Percentiles rank a stretch among this genome's conserved stretches.
Evolutionary conservation across 2,329 filamentous ascomycete species (phyloP).

Genomic region (Colletotrichum gigasporum): DNA sequence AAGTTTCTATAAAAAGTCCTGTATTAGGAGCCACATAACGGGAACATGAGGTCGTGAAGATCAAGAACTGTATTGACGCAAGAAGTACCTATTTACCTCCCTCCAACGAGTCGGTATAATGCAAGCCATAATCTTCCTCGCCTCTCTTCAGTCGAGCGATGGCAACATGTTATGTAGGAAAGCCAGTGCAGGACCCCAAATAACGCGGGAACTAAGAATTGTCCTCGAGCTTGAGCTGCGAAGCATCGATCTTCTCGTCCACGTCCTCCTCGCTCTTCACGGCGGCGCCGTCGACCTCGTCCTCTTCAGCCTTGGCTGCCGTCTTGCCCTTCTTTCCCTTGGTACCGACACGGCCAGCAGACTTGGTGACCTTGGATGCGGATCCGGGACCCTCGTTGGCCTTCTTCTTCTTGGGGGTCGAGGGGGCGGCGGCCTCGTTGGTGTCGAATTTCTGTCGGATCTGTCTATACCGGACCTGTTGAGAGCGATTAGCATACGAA

Average conservation of each 20-base stretch:
- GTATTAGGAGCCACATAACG: too few species aligned
- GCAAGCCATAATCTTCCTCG: too few species aligned
- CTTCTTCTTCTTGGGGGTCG: constrained; percentile 7
- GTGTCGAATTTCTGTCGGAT: constrained; percentile 58
- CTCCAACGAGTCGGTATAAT: too few species aligned
- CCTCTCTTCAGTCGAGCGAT: too few species aligned
- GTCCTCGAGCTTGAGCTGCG: too few species aligned
- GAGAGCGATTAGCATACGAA: background rate
- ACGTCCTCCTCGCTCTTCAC: constrained; percentile 18
- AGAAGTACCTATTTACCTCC: too few species aligned
- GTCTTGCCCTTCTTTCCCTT: constrained; percentile 33
- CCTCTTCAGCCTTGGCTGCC: constrained; percentile 34
- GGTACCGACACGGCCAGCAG: constrained; percentile 26
- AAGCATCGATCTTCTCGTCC: constrained; percentile 33
- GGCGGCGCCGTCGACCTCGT: constrained; percentile 21
- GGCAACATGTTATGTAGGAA: too few species aligned
- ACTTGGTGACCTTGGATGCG: constrained; percentile 30
- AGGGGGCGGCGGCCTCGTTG: constrained; percentile 36
- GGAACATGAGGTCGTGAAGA: too few species aligned
- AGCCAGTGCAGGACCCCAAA: too few species aligned
- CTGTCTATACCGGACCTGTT: constrained; percentile 57
- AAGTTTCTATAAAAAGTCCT: too few species aligned
- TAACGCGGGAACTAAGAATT: too few species aligned
- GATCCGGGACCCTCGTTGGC: background rate
- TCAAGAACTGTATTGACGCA: too few species aligned